Evolutionary conservation across 2,329 filamentous ascomycete species (phyloP), one percentile per base, ranked within the genome.

Genomic region (Fusarium irregulare): DNA sequence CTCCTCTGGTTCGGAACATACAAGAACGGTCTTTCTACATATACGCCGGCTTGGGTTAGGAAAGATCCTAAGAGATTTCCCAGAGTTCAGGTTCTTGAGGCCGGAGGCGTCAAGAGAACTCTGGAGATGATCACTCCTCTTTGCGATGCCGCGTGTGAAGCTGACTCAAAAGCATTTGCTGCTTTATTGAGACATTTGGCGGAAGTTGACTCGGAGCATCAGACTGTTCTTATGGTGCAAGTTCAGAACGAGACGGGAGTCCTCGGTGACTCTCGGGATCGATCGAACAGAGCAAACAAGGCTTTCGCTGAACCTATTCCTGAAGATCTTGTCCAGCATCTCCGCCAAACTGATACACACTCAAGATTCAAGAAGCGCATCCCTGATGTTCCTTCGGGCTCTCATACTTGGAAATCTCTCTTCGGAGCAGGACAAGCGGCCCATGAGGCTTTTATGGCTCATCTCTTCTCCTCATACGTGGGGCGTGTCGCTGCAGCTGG

Each of bases 171-270:
- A 6, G 79, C 79, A 0, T 81, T 81, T 32, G 67, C 74, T 1
- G 73, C 72, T 12, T 64, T 81, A 9, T 77, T 80, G 68, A 56
- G 45, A 1, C 76, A 81, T 48, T 56, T 81, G 0, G 80, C 80
- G 9, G 75, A 83, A 4, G 71, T 87, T 7, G 85, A 87, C 47
- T 76, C 75, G 3, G 73, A 79, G 13, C 78, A 87, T 45, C 80
- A 77, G 4, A 88, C 85, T 0, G 85, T 88, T 0, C 66, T 88
- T 4, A 87, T 87, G 86, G 81, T 87, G 1, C 86, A 88, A 65
- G 85, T 88, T n/a, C 83, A 88, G 73, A 88, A 88, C 44, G 86
- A 88, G 75, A 80, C 80, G 1, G 86, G 86, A 1, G 63, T 87
- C 1, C 76, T 87, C 0, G 84, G 85, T 0, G 85, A 87, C 68